Evolutionary conservation across 2,329 filamentous ascomycete genomes (phyloP).

Genomic region (Aspergillus fijiensis): DNA sequence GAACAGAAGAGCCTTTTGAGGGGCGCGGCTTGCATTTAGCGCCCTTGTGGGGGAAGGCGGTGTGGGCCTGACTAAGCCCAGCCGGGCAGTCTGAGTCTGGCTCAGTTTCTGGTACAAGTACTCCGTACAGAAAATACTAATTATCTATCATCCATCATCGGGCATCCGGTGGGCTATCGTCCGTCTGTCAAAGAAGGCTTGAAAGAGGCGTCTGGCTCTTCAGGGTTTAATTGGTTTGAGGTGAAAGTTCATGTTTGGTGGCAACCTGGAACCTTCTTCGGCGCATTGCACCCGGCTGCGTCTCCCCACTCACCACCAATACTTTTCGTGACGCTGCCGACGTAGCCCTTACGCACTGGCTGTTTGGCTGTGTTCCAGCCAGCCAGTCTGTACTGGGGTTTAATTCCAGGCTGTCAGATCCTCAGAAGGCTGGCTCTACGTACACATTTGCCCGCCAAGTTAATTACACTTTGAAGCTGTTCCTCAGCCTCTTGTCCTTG

Average conservation of each 20-base stretch:
- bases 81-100: neutral
- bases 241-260: neutral
- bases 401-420: neutral
- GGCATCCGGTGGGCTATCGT: neutral
- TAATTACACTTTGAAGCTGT: neutral
- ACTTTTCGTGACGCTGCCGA: neutral
- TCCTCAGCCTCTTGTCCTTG: no score
- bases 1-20: constrained; percentile 39
- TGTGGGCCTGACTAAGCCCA: constrained; percentile 23
- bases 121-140: no score
- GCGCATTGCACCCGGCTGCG: neutral
- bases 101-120: neutral
- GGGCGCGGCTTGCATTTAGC: constrained; percentile 23
- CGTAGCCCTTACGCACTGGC: neutral
- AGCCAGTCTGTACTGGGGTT: neutral
- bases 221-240: neutral
- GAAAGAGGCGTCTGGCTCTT: neutral
- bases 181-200: neutral
- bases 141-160: neutral
- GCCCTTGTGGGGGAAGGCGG: constrained; percentile 34
- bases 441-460: neutral
- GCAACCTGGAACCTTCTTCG: neutral
- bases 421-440: neutral
- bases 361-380: neutral
- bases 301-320: neutral